Evolutionary conservation across 768 basidiomycete genomes (phyloP).

Genomic region (Gymnopilus junonius): DNA sequence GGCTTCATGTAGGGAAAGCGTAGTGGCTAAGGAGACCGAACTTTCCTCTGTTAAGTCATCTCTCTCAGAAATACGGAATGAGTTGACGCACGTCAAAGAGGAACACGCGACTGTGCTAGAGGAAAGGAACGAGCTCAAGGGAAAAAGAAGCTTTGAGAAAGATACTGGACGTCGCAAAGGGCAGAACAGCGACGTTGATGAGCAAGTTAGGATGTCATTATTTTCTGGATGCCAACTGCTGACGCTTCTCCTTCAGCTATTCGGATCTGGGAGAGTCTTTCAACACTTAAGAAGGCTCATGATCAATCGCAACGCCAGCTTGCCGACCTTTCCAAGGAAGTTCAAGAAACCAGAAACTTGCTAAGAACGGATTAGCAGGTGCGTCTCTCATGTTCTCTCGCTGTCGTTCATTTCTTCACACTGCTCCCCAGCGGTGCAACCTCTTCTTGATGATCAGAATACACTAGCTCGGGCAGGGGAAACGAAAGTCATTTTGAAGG

Average conservation of each 20-base stretch:
- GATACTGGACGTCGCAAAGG: slow-evolving; percentile 10
- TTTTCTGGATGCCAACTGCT: slow-evolving; percentile 1
- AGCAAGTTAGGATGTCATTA: background rate
- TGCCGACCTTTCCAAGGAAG: slow-evolving; percentile 14
- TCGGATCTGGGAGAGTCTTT: slow-evolving; percentile 12
- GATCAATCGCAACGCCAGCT: slow-evolving; percentile 12
- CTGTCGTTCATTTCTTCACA: background rate
- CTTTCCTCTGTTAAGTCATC: slow-evolving; percentile 6
- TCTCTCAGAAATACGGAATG: slow-evolving; percentile 13
- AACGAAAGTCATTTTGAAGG: slow-evolving; percentile 25
- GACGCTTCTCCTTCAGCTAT: slow-evolving; percentile 9
- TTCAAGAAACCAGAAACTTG: slow-evolving; percentile 14
- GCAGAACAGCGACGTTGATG: slow-evolving; percentile 9
- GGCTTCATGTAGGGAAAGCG: slow-evolving; percentile 9
- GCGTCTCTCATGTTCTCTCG: background rate
- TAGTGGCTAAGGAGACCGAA: slow-evolving; percentile 15
- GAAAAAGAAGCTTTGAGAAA: slow-evolving; percentile 17
- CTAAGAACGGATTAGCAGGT: slow-evolving; percentile 18
- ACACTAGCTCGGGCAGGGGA: slow-evolving; percentile 22
- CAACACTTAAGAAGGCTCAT: slow-evolving; percentile 20
- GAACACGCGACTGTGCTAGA: slow-evolving; percentile 11
- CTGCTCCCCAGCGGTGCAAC: slow-evolving; percentile 19
- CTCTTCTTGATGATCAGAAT: slow-evolving; percentile 28
- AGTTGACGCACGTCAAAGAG: slow-evolving; percentile 1
- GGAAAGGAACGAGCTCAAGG: slow-evolving; percentile 3